phyloP scores from a whole-genome alignment of 257 asterid species.

The Dorcoceras hygrometricum region DNA sequence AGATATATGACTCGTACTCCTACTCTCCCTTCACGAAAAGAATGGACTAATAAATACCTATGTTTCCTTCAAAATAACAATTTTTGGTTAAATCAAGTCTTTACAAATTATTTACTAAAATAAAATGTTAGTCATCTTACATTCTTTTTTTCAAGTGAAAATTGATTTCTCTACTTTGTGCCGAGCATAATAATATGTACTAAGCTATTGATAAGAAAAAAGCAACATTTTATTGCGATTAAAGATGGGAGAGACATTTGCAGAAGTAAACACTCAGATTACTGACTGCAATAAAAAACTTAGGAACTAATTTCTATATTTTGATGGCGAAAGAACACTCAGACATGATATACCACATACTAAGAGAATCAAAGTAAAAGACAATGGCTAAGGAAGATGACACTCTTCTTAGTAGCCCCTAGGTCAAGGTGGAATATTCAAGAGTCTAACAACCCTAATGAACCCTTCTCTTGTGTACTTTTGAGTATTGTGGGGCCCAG shows the following conservation, averaged over 20 bases:
- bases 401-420: not conserved
- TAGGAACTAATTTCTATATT: not conserved
- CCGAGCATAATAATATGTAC: not conserved
- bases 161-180: not conserved
- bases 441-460: not conserved
- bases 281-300: not conserved
- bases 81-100: not conserved
- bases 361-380: not conserved
- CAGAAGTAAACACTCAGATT: not conserved
- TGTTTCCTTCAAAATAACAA: not conserved
- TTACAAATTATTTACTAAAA: not conserved
- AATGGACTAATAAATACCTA: not conserved
- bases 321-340: not conserved
- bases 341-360: not conserved
- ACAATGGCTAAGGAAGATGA: not conserved
- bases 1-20: not conserved
- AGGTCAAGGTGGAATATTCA: not conserved
- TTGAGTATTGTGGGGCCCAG: not conserved
- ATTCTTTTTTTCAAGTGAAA: not conserved
- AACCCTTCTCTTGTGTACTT: not conserved
- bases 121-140: not conserved
- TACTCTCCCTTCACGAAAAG: not conserved
- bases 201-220: not conserved
- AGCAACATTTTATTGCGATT: not conserved
- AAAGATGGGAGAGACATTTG: not conserved